phyloP scores from a whole-genome alignment of 2,329 filamentous ascomycete genomes.

The Penicillium aurantiogriseum region DNA sequence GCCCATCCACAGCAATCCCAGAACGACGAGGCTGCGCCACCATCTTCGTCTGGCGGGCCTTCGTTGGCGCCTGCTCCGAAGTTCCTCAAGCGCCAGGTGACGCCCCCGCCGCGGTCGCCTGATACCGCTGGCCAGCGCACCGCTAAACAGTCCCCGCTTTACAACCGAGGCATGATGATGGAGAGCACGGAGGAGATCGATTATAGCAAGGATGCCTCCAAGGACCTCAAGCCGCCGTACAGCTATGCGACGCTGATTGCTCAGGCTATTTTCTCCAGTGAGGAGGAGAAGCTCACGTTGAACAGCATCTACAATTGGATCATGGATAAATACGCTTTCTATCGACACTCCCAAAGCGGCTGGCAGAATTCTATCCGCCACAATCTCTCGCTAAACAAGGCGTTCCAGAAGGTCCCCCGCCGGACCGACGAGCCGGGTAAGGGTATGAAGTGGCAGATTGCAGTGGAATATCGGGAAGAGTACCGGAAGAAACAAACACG shows the following conservation, averaged over 20 bases:
- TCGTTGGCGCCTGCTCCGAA: constrained; percentile 46
- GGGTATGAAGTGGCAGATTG: constrained; percentile 98
- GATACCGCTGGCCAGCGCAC: constrained; percentile 41
- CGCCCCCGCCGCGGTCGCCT: constrained; percentile 41
- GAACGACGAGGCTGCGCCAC: constrained; percentile 19
- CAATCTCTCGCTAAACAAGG: constrained; percentile 91
- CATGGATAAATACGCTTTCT: constrained; percentile 87
- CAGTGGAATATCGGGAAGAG: constrained; percentile 77
- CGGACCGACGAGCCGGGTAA: constrained; percentile 95
- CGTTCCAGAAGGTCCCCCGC: constrained; percentile 88
- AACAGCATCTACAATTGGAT: constrained; percentile 94
- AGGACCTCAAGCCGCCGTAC: constrained; percentile 90
- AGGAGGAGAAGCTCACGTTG: constrained; percentile 84
- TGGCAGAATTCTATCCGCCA: constrained; percentile 99
- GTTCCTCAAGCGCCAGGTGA: constrained; percentile 45
- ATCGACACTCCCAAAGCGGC: constrained; percentile 77
- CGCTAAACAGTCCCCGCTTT: constrained; percentile 48
- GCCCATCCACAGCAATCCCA: constrained; percentile 35
- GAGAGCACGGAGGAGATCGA: constrained; percentile 54
- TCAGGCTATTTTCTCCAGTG: constrained; percentile 84
- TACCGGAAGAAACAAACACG: constrained; percentile 69
- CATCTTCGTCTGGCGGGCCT: constrained; percentile 30
- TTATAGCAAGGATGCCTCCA: constrained; percentile 73
- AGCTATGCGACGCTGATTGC: constrained; percentile 97
- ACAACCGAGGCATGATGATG: constrained; percentile 53